These are phyloP conservation scores for Pulveroboletus frians DNA, from an alignment of 768 basidiomycete species.

Conservation along the genomic window DNA sequence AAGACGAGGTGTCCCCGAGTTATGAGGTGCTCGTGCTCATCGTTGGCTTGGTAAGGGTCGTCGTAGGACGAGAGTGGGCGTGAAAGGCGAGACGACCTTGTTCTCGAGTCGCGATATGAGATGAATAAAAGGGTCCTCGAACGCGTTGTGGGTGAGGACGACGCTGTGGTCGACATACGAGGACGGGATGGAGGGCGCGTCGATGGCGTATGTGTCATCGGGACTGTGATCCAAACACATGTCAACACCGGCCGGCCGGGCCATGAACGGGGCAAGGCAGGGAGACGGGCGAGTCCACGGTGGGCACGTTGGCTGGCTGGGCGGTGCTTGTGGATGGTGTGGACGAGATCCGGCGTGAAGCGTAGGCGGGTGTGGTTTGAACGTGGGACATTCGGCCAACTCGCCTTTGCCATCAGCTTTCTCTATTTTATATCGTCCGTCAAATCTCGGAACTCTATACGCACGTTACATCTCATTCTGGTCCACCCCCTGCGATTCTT, in stretches of 20 bases:
- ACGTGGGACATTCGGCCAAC: constrained; percentile 3
- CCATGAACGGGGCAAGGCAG: no score
- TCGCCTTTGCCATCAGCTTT: constrained; percentile 7
- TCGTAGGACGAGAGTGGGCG: constrained; percentile 40
- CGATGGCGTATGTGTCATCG: constrained; percentile 15
- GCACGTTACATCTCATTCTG: constrained; percentile 5
- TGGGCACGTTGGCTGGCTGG: background rate
- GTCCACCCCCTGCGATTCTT: constrained; percentile 17
- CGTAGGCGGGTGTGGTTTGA: background rate
- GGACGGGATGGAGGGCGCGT: constrained; percentile 12
- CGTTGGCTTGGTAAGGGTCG: constrained; percentile 40
- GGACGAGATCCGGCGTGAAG: background rate
- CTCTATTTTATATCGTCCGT: constrained; percentile 13
- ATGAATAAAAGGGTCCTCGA: constrained; percentile 91
- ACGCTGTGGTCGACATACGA: constrained; percentile 29
- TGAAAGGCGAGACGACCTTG: constrained; percentile 39
- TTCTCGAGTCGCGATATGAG: constrained; percentile 81
- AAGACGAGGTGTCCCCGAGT: constrained; percentile 44
- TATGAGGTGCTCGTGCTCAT: constrained; percentile 68
- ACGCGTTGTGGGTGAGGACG: constrained; percentile 55
- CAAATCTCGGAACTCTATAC: constrained; percentile 20
- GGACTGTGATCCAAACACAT: constrained; percentile 15
- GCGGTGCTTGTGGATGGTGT: background rate
- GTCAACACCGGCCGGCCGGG: constrained; percentile 17
- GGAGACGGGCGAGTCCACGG: background rate